Conservation (phyloP, 2,329 filamentous ascomycete genomes). For the Gliomastix tumulicola region DNA sequence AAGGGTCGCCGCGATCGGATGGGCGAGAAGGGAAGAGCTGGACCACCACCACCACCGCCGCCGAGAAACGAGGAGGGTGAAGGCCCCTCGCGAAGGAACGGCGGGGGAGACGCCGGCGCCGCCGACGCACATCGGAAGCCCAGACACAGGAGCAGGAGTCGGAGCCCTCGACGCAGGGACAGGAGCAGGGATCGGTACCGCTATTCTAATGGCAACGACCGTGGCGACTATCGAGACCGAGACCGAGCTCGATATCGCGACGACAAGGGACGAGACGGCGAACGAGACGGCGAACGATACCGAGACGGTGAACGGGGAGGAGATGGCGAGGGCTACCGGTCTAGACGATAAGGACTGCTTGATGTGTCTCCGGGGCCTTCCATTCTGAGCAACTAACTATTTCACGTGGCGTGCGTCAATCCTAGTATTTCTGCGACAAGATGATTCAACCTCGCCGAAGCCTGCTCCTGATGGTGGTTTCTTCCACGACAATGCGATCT, state of each 20-base stretch:
- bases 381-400: too few species aligned
- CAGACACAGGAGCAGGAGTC: constrained; percentile 19
- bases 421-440: too few species aligned
- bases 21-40: constrained; percentile 68
- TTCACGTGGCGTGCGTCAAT: too few species aligned
- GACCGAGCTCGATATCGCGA: constrained; percentile 16
- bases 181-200: constrained; percentile 22
- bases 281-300: constrained; percentile 20
- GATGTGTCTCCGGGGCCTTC: too few species aligned
- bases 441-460: too few species aligned
- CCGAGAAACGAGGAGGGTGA: background rate
- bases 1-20: constrained; percentile 39
- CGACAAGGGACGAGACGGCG: constrained; percentile 12
- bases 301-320: constrained; percentile 15
- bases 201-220: background rate
- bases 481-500: too few species aligned
- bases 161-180: constrained; percentile 26
- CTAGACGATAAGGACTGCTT: constrained; percentile 8
- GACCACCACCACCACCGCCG: constrained; percentile 34
- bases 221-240: constrained; percentile 9
- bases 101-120: constrained; percentile 6
- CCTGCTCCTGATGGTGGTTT: too few species aligned
- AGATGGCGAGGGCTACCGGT: constrained; percentile 9
- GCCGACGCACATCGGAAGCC: constrained; percentile 8
- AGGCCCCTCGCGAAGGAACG: constrained; percentile 3